Conservation (phyloP, 192 early-diverging fungal species). For the Umbelopsis vinacea region DNA sequence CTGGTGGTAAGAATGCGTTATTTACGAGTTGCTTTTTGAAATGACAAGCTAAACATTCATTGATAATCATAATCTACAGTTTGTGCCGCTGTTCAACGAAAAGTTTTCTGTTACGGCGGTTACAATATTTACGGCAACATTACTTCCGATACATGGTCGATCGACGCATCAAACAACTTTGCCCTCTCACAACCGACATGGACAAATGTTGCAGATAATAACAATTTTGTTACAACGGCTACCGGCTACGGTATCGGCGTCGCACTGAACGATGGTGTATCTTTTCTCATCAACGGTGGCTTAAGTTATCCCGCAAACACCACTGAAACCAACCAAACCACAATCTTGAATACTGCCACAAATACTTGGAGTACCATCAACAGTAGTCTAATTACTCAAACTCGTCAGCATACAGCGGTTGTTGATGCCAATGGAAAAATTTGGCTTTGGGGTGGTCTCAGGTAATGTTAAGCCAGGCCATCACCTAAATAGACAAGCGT, state of each 20-base stretch:
- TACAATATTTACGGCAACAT: too few relatives aligned
- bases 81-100: too few relatives aligned
- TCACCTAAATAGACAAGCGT: not conserved
- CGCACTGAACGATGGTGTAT: not conserved
- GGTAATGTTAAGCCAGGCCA: not conserved
- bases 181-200: not conserved
- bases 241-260: not conserved
- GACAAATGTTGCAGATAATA: not conserved
- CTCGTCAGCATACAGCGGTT: not conserved
- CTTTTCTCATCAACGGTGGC: not conserved
- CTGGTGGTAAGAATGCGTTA: too few relatives aligned
- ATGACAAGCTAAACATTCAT: too few relatives aligned
- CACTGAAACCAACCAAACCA: not conserved
- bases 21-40: too few relatives aligned
- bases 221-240: not conserved
- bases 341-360: not conserved
- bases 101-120: too few relatives aligned
- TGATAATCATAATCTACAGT: too few relatives aligned
- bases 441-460: not conserved
- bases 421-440: not conserved
- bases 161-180: not conserved
- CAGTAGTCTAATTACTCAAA: not conserved
- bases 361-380: not conserved
- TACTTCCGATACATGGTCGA: not conserved
- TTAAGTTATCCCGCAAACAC: not conserved